phyloP scores from a whole-genome alignment of 2,329 filamentous ascomycete species.

The Pleoardoris graminearum region DNA sequence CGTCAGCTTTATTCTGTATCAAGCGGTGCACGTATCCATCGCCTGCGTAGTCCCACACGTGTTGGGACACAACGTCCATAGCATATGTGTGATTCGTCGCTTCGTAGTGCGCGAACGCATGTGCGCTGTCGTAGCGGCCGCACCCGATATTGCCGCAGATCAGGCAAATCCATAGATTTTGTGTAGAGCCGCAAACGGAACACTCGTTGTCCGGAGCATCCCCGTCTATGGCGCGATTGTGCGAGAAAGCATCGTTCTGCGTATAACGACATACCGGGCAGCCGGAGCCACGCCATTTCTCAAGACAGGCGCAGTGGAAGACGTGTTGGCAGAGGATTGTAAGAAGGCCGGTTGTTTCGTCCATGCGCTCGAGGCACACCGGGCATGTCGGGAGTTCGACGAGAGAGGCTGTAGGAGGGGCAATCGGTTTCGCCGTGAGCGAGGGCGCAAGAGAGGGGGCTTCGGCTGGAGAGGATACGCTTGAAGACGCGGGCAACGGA shows the following conservation, averaged over 20 bases:
- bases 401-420: conserved; percentile 78
- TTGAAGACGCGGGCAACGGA: too few relatives aligned
- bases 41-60: conserved; percentile 97
- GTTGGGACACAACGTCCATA: conserved; percentile 88
- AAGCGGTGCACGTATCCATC: conserved; percentile 96
- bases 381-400: conserved; percentile 94
- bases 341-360: conserved; percentile 90
- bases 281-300: conserved; percentile 92
- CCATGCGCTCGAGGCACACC: conserved; percentile 96
- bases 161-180: conserved; percentile 92
- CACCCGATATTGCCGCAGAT: conserved; percentile 93
- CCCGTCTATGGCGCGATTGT: conserved; percentile 33
- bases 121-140: conserved; percentile 89
- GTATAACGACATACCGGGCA: conserved; percentile 96
- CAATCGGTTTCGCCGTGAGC: conserved; percentile 64
- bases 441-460: conserved; percentile 46
- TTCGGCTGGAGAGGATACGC: conserved; percentile 40
- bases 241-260: conserved; percentile 57
- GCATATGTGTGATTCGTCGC: conserved; percentile 87
- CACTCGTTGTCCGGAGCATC: conserved; percentile 69
- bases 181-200: conserved; percentile 74
- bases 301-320: conserved; percentile 93
- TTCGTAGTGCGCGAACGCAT: conserved; percentile 93
- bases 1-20: conserved; percentile 90
- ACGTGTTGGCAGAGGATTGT: conserved; percentile 98